These are phyloP conservation scores for Fusarium marasasianum DNA, from an alignment of 2,329 filamentous ascomycete genomes.

Conservation along the genomic window DNA sequence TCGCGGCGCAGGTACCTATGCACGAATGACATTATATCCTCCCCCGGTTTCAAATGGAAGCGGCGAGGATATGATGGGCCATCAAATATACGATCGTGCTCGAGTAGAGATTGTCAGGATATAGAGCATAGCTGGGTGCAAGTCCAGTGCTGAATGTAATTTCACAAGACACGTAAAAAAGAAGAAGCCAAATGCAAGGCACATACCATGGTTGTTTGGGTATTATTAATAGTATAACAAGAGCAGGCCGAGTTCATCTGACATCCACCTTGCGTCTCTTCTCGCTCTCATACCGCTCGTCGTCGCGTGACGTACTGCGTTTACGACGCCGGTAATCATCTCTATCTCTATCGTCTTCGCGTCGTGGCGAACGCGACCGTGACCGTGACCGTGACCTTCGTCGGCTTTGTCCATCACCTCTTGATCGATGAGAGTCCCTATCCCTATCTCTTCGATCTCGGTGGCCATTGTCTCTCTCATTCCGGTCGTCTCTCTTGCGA, in stretches of 20 bases:
- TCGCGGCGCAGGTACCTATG: slow-evolving; percentile 85
- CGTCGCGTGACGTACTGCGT: slow-evolving; percentile 65
- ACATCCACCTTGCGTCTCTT: slow-evolving; percentile 68
- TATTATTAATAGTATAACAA: slow-evolving; percentile 42
- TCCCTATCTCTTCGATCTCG: slow-evolving; percentile 35
- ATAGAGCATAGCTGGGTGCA: slow-evolving; percentile 46
- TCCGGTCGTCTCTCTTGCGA: slow-evolving; percentile 44
- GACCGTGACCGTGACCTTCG: slow-evolving; percentile 58
- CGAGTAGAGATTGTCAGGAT: slow-evolving; percentile 90
- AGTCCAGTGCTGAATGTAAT: slow-evolving; percentile 17
- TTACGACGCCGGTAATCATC: slow-evolving; percentile 63
- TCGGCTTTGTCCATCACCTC: slow-evolving; percentile 27
- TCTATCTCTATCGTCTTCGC: slow-evolving; percentile 52
- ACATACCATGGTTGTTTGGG: slow-evolving; percentile 23
- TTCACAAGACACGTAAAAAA: slow-evolving; percentile 37
- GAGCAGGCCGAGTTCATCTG: slow-evolving; percentile 37
- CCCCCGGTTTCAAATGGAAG: slow-evolving; percentile 68
- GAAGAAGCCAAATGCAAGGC: not conserved
- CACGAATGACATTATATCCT: slow-evolving; percentile 78
- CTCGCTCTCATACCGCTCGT: slow-evolving; percentile 64
- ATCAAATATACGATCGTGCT: slow-evolving; percentile 82
- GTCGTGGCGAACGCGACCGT: slow-evolving; percentile 64
- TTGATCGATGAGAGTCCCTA: slow-evolving; percentile 36
- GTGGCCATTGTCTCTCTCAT: slow-evolving; percentile 35
- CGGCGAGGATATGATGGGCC: slow-evolving; percentile 68